Evolutionary conservation across 805 yeast genomes (phyloP).

Genomic region (Candida easanensis): DNA sequence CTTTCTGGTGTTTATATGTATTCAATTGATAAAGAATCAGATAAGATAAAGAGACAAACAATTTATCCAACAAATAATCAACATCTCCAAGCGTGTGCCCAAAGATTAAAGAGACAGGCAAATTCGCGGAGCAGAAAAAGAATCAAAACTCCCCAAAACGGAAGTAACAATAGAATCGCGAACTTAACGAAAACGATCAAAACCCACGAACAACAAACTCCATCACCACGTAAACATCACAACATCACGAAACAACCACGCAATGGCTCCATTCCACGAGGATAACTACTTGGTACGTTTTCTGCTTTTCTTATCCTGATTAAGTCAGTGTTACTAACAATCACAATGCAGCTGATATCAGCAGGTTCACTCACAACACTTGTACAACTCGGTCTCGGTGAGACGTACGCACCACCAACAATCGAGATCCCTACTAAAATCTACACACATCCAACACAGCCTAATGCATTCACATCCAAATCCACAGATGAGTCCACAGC

Average conservation of each 20-base stretch:
- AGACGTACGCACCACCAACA: conserved; percentile 71
- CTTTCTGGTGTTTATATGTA: too few species aligned
- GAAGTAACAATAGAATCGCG: too few species aligned
- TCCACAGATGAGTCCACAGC: conserved; percentile 36
- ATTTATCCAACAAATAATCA: too few species aligned
- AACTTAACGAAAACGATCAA: not conserved
- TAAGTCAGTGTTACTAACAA: conserved; percentile 7
- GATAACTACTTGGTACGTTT: conserved; percentile 24
- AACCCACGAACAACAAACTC: not conserved
- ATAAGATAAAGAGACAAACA: too few species aligned
- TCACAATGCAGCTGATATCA: conserved; percentile 51
- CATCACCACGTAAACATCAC: not conserved
- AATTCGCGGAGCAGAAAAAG: too few species aligned
- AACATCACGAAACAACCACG: not conserved
- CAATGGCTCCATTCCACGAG: conserved; percentile 31
- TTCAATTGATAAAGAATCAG: too few species aligned
- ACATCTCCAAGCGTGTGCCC: not conserved
- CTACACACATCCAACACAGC: conserved; percentile 40
- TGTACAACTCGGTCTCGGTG: conserved; percentile 76
- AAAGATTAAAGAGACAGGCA: too few species aligned
- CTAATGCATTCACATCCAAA: conserved; percentile 31
- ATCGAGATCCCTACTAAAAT: conserved; percentile 77
- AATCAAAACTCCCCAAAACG: too few species aligned
- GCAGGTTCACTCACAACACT: conserved; percentile 77
- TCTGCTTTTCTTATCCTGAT: not conserved